A percentile compares a stretch with the other conserved stretches of the same genome.
These are phyloP conservation scores for Rutstroemia sp. DNA, from an alignment of 2,329 filamentous ascomycete species.

Conservation along the genomic window DNA sequence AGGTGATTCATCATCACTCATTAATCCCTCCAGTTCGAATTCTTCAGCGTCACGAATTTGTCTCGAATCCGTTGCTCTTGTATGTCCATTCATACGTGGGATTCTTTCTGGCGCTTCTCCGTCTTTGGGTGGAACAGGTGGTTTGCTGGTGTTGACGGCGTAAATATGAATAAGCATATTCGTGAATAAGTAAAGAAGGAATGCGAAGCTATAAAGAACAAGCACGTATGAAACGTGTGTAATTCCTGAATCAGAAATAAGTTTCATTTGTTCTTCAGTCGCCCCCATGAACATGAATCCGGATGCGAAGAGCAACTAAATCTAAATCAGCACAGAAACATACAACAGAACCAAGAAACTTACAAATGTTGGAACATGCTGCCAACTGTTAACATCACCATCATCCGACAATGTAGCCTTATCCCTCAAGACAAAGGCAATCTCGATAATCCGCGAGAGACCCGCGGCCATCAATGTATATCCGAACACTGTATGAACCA, in stretches of 20 bases:
- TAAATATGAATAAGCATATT: conserved; percentile 83
- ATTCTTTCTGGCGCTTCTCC: conserved; percentile 16
- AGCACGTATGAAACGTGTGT: conserved; percentile 90
- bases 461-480: conserved; percentile 94
- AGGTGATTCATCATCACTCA: conserved; percentile 75
- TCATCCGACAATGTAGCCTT: conserved; percentile 56
- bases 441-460: conserved; percentile 77
- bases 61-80: conserved; percentile 39
- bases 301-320: conserved; percentile 77
- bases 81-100: conserved; percentile 30
- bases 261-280: conserved; percentile 88
- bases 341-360: conserved; percentile 33
- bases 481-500: conserved; percentile 83
- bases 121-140: conserved; percentile 29
- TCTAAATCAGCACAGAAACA: conserved; percentile 21
- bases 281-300: conserved; percentile 98
- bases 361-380: conserved; percentile 64
- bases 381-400: conserved; percentile 66
- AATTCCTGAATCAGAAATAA: conserved; percentile 66
- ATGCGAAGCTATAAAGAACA: conserved; percentile 84
- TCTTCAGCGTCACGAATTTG: conserved; percentile 77
- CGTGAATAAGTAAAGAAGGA: conserved; percentile 83
- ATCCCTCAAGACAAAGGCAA: conserved; percentile 80
- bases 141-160: conserved; percentile 46
- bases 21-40: conserved; percentile 86